Percentiles rank a stretch among this genome's conserved stretches.
phyloP scores from a whole-genome alignment of 768 basidiomycete species.

The Mrakia frigida region DNA sequence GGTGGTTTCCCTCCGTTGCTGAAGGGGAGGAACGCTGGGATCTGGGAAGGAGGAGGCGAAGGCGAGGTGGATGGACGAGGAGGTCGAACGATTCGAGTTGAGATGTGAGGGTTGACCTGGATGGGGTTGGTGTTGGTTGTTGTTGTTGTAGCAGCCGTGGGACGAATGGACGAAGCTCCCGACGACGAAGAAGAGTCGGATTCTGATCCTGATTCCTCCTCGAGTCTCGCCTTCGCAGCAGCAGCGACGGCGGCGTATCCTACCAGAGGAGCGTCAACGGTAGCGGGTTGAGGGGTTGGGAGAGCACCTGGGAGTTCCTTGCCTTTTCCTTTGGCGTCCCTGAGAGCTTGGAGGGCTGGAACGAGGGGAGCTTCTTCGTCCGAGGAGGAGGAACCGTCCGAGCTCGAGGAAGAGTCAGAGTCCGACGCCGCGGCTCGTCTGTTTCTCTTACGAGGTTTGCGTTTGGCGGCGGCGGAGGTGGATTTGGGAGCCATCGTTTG shows the following conservation, averaged over 20 bases:
- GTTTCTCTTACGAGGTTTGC: constrained; percentile 21
- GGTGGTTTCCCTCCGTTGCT: constrained; percentile 13
- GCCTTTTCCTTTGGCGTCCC: constrained; percentile 26
- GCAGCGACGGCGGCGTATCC: constrained; percentile 1
- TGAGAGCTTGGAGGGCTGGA: constrained; percentile 26
- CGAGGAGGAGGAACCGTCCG: constrained; percentile 10
- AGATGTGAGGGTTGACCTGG: background rate
- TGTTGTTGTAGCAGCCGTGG: background rate
- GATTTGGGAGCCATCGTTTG: background rate
- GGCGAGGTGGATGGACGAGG: constrained; percentile 19
- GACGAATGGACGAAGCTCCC: background rate
- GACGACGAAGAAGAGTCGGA: background rate
- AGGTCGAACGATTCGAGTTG: background rate
- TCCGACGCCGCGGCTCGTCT: constrained; percentile 26
- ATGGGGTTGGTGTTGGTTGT: background rate
- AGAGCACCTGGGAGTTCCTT: background rate
- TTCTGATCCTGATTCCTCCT: constrained; percentile 3
- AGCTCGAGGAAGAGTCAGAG: constrained; percentile 13
- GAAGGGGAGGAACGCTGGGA: constrained; percentile 24
- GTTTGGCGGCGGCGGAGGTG: constrained; percentile 17
- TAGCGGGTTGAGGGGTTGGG: background rate
- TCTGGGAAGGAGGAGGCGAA: constrained; percentile 18
- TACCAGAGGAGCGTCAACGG: background rate
- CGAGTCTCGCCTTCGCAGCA: constrained; percentile 6
- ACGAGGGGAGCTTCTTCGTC: constrained; percentile 31